These are phyloP conservation scores for Annulohypoxylon moriforme DNA, from an alignment of 495 filamentous ascomycete genomes.

Conservation along the genomic window DNA sequence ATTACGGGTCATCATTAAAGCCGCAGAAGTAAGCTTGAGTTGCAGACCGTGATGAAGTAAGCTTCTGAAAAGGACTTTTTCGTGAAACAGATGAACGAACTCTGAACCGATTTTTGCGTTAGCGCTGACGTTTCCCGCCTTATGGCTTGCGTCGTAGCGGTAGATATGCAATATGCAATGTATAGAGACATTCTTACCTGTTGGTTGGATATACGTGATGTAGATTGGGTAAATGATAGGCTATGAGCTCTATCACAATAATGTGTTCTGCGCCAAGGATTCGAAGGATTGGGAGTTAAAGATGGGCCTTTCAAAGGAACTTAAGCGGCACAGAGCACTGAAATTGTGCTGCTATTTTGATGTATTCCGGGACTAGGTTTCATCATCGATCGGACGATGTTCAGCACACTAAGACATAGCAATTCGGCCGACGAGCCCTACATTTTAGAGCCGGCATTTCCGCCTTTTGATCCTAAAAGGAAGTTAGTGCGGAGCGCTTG, in stretches of 20 bases:
- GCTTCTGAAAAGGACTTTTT: neutral
- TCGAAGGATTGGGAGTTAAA: neutral
- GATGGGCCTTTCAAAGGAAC: neutral
- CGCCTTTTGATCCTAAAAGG: neutral
- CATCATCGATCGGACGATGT: neutral
- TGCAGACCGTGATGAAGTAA: neutral
- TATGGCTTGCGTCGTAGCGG: neutral
- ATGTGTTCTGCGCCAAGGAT: neutral
- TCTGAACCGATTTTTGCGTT: neutral
- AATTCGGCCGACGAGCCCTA: neutral
- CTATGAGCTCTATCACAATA: neutral
- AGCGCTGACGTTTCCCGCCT: neutral
- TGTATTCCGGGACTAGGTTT: neutral
- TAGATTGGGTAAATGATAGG: neutral
- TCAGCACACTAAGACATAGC: neutral
- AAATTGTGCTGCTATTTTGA: neutral
- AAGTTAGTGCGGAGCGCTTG: neutral
- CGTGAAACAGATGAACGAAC: neutral
- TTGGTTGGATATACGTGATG: neutral
- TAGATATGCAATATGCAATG: neutral
- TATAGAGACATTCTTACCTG: neutral
- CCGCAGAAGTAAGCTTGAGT: neutral
- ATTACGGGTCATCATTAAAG: neutral
- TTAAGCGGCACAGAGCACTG: neutral
- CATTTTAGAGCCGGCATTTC: neutral